Base-by-base conservation (phyloP, 257 asterid species). In the Solanum lycopersicoides region DNA sequence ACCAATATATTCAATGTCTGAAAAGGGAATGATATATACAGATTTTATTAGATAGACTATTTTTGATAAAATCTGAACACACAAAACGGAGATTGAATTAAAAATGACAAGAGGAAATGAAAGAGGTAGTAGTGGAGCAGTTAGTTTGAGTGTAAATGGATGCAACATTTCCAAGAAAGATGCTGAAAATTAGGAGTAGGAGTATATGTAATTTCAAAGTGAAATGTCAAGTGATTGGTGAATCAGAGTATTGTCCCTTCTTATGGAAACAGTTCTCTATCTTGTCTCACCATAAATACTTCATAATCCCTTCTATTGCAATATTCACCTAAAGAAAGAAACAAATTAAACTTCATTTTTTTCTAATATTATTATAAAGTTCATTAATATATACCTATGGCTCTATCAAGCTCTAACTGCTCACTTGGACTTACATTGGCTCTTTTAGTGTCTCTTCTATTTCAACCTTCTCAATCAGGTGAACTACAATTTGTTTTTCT, bases 381-480 rank as follows among this genome's bases (percentile, higher is more conserved):
- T 37, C 16, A 20, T 37, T 73, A 0, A 37, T 37, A 37, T 28
- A 35, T 73, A 11, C n/a, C 82, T 45, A 89, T 89, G 92, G 73
- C 86, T 85, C 79, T 88, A 86, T 89, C 91, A 87, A 89, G 12
- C 42, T 32, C 75, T 28, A 66, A 41, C 83, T 66, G 28, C 86
- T 83, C 59, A 16, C 56, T 77, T 20, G 88, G 86, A 47, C 65
- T 86, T 50, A 76, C 60, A 42, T 34, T 89, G 16, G 12, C 76
- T 69, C 77, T 88, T 65, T 28, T 88, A 20, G 39, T 83, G 7
- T 89, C 83, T 32, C 71, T 89, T 56, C 23, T 77, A 77, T 41
- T 83, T 82, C 80, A 23, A 12, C 83, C 86, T 73, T 91, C 72
- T 79, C 66, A 34, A 66, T 87, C 92, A 91, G 92, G 91, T 91